Evolutionary conservation across 2,329 filamentous ascomycete genomes (phyloP), one percentile per base, ranked within the genome.

Genomic region (Fonsecaea pedrosoi): DNA sequence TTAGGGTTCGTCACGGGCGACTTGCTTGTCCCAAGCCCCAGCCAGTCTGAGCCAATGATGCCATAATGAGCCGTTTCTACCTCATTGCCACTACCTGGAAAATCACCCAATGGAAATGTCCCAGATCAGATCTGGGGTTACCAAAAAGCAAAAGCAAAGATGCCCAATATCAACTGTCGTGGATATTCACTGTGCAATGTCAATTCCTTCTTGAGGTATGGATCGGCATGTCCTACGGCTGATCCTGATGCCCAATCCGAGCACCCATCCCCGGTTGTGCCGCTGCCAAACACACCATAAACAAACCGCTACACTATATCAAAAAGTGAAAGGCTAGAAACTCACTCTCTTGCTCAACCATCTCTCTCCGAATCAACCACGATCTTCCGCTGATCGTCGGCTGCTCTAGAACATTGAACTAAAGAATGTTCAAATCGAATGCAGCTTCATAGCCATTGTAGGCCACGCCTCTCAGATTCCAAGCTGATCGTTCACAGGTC

Each of bases 371-470:
- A 62, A 40, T 18, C 9, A 38, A 54, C 61, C 30, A 50, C 30
- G 32, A 54, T 66, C 48, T 34, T 37, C n/a, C 40, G 54, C n/a
- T 56, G 61, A 68, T 68, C 65, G 21, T 34, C 30, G 48, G 38
- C 37, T 18, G 34, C 59, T 34, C 60, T 50, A 50, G 60, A 37
- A 35, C 50, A 50, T 18, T n/a, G 48, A 60, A 37, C 65, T 62
- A 75, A 48, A 77, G 45, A 62, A 87, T 74, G 35, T 80, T 82
- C 63, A 88, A 71, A 45, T 82, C 80, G 69, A 77, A 82, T 35
- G 79, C 80, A 70, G 86, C 83, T 2, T 86, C 86, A 76, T 84
- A 88, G 0, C 84, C 86, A 76, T 87, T 86, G 75, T 88, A 89
- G 34, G 80, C 85, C 4, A 88, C 84, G 0, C 86, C 86, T 64